A percentile compares a stretch with the other conserved stretches of the same genome.
These are phyloP conservation scores for Rehmannia glutinosa DNA, from an alignment of 257 asterid species.

Conservation along the genomic window DNA sequence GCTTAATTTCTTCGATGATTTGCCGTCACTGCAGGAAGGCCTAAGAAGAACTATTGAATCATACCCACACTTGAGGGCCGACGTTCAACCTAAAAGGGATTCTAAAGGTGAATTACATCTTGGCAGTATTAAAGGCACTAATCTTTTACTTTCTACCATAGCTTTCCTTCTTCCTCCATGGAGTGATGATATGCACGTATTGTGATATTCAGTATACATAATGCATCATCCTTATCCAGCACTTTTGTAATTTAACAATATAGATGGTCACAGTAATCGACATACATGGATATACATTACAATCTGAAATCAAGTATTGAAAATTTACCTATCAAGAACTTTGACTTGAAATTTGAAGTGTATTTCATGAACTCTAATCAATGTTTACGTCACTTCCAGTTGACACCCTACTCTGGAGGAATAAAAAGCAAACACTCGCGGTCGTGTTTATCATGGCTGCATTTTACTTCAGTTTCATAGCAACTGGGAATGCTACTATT, in stretches of 20 bases:
- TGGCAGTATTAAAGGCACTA: slow-evolving; percentile 74
- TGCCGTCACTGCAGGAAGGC: slow-evolving; percentile 81
- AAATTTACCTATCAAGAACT: too few species aligned
- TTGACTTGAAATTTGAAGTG: slow-evolving; percentile 16
- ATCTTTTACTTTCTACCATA: neutral
- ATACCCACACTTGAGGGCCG: slow-evolving; percentile 74
- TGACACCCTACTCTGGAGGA: slow-evolving; percentile 85
- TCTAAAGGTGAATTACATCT: slow-evolving; percentile 74
- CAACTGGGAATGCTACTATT: slow-evolving; percentile 59
- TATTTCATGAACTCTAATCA: slow-evolving; percentile 15
- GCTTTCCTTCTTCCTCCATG: too few species aligned
- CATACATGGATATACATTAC: too few species aligned
- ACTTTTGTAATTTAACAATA: neutral
- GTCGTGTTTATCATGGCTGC: slow-evolving; percentile 52
- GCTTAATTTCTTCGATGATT: slow-evolving; percentile 4
- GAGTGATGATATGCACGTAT: too few species aligned
- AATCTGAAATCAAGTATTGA: too few species aligned
- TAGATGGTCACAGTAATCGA: too few species aligned
- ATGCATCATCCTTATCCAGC: slow-evolving; percentile 7
- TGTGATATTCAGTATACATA: neutral
- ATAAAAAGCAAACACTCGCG: slow-evolving; percentile 59
- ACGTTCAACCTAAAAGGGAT: slow-evolving; percentile 37
- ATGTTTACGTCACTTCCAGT: slow-evolving; percentile 46
- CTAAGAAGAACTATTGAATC: slow-evolving; percentile 78
- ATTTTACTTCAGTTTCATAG: slow-evolving; percentile 67